phyloP scores from a whole-genome alignment of 2,329 filamentous ascomycete species.

The Aspergillus neoniger region DNA sequence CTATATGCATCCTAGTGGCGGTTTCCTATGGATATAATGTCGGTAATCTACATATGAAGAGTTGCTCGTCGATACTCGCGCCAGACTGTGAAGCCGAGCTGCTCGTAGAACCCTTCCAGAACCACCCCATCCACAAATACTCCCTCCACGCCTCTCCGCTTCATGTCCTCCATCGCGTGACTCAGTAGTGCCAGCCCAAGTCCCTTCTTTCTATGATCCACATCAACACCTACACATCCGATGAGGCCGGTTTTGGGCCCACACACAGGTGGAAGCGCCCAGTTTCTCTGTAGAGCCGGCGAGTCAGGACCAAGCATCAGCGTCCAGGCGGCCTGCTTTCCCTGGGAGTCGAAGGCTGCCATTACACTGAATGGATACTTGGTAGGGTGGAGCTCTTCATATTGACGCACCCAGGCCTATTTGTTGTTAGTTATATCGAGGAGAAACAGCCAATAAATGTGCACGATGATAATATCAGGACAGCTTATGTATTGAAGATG shows the following conservation, averaged over 20 bases:
- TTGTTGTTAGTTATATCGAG: no score
- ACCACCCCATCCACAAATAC: conserved; percentile 50
- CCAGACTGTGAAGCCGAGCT: conserved; percentile 44
- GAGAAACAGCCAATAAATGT: no score
- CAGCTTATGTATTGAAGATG: no score
- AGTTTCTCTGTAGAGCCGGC: conserved; percentile 33
- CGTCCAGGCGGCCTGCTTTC: conserved; percentile 49
- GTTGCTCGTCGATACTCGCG: conserved; percentile 41
- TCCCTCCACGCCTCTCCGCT: conserved; percentile 42
- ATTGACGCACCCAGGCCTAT: conserved; percentile 45
- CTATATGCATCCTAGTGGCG: background rate
- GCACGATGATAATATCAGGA: no score
- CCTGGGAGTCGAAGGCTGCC: conserved; percentile 42
- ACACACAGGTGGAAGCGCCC: conserved; percentile 45
- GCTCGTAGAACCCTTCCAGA: conserved; percentile 49
- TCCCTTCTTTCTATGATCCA: conserved; percentile 39
- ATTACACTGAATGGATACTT: conserved; percentile 45
- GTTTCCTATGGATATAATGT: background rate
- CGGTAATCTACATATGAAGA: background rate
- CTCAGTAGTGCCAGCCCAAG: conserved; percentile 47
- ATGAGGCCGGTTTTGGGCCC: conserved; percentile 48
- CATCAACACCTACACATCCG: conserved; percentile 48
- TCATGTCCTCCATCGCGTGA: conserved; percentile 49
- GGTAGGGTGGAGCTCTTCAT: conserved; percentile 36
- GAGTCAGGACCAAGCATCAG: conserved; percentile 44